Conservation (phyloP, 768 basidiomycete species). For the Steccherinum ochraceum region DNA sequence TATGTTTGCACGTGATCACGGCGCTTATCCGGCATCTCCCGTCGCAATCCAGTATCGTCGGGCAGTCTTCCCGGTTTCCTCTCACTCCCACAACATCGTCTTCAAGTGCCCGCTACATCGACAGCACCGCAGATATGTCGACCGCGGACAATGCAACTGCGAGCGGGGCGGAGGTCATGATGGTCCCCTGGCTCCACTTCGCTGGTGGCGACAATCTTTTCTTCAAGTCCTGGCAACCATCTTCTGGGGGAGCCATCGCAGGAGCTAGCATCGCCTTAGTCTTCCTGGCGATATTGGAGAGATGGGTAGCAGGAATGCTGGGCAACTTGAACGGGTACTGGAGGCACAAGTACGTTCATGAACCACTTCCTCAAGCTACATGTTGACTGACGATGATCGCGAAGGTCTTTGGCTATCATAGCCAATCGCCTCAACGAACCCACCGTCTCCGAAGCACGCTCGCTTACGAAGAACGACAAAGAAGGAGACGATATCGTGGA, state of each 20-base stretch:
- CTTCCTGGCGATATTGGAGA: slow-evolving; percentile 61
- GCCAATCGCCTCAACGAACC: background rate
- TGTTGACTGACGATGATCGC: too few relatives aligned
- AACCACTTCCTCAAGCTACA: too few relatives aligned
- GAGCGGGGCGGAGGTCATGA: slow-evolving; percentile 6
- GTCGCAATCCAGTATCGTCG: too few relatives aligned
- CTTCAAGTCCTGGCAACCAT: slow-evolving; percentile 66
- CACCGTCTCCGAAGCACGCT: background rate
- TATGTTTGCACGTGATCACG: too few relatives aligned
- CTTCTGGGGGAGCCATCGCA: slow-evolving; percentile 60
- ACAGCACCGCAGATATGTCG: too few relatives aligned
- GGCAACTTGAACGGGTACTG: slow-evolving; percentile 50
- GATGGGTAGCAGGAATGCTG: slow-evolving; percentile 58
- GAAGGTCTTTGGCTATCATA: background rate
- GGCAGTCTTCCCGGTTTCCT: too few relatives aligned
- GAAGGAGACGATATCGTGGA: slow-evolving; percentile 7
- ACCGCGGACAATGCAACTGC: background rate
- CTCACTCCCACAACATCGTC: too few relatives aligned
- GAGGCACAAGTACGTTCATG: slow-evolving; percentile 43
- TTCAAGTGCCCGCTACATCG: too few relatives aligned
- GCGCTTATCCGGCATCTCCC: too few relatives aligned
- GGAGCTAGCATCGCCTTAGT: slow-evolving; percentile 73
- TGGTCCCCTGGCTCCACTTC: slow-evolving; percentile 63
- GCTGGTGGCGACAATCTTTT: slow-evolving; percentile 54
- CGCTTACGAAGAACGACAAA: slow-evolving; percentile 4